phyloP scores from a whole-genome alignment of 495 filamentous ascomycete species.

The Xylaria bambusicola region DNA sequence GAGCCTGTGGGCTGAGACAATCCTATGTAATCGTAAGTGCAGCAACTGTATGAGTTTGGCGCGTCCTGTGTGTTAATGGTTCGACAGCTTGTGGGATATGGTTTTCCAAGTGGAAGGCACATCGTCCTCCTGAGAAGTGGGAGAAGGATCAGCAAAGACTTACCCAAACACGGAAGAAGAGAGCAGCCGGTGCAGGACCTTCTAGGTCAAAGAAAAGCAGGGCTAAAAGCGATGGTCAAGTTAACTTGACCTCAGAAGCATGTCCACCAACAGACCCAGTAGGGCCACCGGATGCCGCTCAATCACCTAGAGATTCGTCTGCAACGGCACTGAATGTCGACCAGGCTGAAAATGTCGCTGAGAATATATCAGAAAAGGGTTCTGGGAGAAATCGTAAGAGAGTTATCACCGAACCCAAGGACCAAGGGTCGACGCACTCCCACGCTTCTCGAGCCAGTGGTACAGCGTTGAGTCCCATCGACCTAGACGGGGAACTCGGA shows the following conservation, averaged over 20 bases:
- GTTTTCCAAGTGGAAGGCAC: conserved; percentile 81
- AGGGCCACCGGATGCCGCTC: conserved; percentile 34
- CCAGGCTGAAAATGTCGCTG: conserved; percentile 29
- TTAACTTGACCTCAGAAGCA: conserved; percentile 51
- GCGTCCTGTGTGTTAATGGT: conserved; percentile 9
- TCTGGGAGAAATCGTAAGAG: conserved; percentile 28
- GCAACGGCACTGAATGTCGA: conserved; percentile 19
- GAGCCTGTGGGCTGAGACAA: conserved; percentile 64
- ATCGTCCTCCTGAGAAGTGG: conserved; percentile 84
- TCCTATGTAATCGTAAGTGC: conserved; percentile 85
- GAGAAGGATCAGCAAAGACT: conserved; percentile 61
- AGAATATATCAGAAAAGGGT: conserved; percentile 31
- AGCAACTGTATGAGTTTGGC: not conserved
- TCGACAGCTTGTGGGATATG: conserved; percentile 80
- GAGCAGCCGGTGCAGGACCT: conserved; percentile 34
- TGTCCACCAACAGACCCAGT: conserved; percentile 50
- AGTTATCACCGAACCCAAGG: conserved; percentile 33
- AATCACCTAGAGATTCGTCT: conserved; percentile 26
- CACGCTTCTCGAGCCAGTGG: conserved; percentile 54
- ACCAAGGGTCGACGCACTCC: conserved; percentile 29
- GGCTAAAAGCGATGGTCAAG: conserved; percentile 41
- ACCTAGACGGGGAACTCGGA: conserved; percentile 62
- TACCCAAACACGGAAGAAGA: conserved; percentile 51
- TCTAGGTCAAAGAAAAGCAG: conserved; percentile 48
- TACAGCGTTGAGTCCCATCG: conserved; percentile 64